phyloP scores from a whole-genome alignment of 1,284 basidiomycete species.

The Paramarasmius palmivorus region DNA sequence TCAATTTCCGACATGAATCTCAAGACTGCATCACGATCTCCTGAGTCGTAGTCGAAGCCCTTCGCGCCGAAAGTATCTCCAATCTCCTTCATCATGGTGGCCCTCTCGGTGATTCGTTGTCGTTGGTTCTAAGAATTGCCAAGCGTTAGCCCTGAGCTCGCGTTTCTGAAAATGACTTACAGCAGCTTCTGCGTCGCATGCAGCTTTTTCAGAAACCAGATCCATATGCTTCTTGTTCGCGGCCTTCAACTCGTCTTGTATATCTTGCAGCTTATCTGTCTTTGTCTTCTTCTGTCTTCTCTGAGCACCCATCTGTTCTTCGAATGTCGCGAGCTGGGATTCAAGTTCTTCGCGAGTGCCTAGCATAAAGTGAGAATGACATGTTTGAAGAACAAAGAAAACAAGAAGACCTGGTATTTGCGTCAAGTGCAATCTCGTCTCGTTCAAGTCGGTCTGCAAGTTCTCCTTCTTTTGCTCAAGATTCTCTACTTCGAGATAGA shows the following conservation, averaged over 20 bases:
- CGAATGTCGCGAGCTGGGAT: constrained; percentile 70
- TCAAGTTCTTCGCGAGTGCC: constrained; percentile 81
- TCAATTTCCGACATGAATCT: constrained; percentile 68
- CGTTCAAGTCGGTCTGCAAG: constrained; percentile 55
- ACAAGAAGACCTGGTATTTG: constrained; percentile 64
- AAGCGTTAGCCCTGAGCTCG: background rate
- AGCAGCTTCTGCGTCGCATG: constrained; percentile 65
- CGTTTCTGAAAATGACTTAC: constrained; percentile 30
- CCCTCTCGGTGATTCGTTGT: constrained; percentile 71
- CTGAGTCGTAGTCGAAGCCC: constrained; percentile 68
- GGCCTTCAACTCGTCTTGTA: constrained; percentile 61
- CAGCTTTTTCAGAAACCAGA: constrained; percentile 60
- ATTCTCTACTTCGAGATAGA: constrained; percentile 74
- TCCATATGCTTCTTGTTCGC: constrained; percentile 57
- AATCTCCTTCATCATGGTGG: constrained; percentile 73
- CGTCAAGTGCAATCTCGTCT: constrained; percentile 69
- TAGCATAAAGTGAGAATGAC: constrained; percentile 28
- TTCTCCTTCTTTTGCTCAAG: constrained; percentile 66
- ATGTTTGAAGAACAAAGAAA: background rate
- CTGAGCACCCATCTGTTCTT: constrained; percentile 59
- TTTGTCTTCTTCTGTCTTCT: constrained; percentile 50
- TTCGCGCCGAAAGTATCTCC: constrained; percentile 70
- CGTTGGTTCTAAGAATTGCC: constrained; percentile 65
- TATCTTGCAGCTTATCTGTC: constrained; percentile 54
- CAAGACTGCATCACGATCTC: constrained; percentile 65